Evolutionary conservation across 106 monocot genomes (phyloP).

Genomic region (Dactylorhiza incarnata): DNA sequence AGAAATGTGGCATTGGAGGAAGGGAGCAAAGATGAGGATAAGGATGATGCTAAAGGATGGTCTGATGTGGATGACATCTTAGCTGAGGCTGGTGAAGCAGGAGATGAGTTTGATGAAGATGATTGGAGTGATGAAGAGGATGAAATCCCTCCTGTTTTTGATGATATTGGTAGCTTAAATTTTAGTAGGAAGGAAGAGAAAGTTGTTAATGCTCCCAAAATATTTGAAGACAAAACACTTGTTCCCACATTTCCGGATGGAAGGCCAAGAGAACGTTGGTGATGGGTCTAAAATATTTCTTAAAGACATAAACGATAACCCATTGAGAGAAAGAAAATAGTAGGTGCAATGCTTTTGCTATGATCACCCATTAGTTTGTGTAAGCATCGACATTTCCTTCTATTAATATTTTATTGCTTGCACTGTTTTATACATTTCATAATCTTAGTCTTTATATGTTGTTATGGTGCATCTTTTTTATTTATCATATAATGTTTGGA

Average conservation of each 20-base stretch:
- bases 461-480: background rate
- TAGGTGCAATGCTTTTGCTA: background rate
- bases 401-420: background rate
- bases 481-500: background rate
- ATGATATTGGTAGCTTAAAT: constrained; percentile 30
- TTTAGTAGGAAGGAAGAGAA: constrained; percentile 17
- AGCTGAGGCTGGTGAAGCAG: constrained; percentile 28
- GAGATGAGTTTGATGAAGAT: constrained; percentile 37
- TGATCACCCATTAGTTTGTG: background rate
- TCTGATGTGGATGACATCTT: constrained; percentile 52
- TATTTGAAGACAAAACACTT: constrained; percentile 27
- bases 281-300: constrained; percentile 1
- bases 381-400: background rate
- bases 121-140: constrained; percentile 70
- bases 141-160: constrained; percentile 53
- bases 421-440: background rate
- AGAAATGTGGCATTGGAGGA: constrained; percentile 12
- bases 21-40: constrained; percentile 2
- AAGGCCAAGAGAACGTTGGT: constrained; percentile 76
- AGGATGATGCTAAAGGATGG: constrained; percentile 39
- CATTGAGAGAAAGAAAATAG: background rate
- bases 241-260: constrained; percentile 69
- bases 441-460: background rate
- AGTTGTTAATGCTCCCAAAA: constrained; percentile 11
- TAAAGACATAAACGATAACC: background rate